Conservation (phyloP, 805 yeast species). For the Cyberlindnera petersonii region DNA sequence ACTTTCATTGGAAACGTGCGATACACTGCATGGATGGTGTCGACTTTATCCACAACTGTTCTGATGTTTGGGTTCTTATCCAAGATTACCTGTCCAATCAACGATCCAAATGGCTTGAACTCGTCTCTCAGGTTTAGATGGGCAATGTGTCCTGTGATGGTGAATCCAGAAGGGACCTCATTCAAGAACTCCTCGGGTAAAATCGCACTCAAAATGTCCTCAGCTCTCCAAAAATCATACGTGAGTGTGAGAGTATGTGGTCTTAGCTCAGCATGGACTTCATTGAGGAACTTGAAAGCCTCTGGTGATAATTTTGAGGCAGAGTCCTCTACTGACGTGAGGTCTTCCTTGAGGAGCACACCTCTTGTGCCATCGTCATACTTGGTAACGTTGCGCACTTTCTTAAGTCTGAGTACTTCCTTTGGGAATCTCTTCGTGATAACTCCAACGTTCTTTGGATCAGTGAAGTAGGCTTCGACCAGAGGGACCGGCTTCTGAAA, state of each 20-base stretch:
- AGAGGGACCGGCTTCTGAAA: slow-evolving; percentile 57
- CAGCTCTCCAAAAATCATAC: slow-evolving; percentile 85
- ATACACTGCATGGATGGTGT: slow-evolving; percentile 79
- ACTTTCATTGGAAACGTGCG: slow-evolving; percentile 94
- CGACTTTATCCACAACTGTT: slow-evolving; percentile 90
- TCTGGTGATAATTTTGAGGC: slow-evolving; percentile 35
- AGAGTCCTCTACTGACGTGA: slow-evolving; percentile 38
- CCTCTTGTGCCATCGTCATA: slow-evolving; percentile 31
- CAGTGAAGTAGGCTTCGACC: slow-evolving; percentile 65
- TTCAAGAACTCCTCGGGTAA: slow-evolving; percentile 66
- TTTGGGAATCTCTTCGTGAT: slow-evolving; percentile 55
- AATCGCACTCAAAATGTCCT: slow-evolving; percentile 74
- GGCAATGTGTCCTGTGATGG: slow-evolving; percentile 93
- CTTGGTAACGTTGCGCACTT: slow-evolving; percentile 65
- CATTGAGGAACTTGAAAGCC: slow-evolving; percentile 44
- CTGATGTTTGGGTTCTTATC: slow-evolving; percentile 72
- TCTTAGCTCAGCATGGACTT: slow-evolving; percentile 42
- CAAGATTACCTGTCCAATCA: slow-evolving; percentile 86
- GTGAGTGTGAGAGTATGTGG: slow-evolving; percentile 56
- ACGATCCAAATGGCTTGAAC: slow-evolving; percentile 71
- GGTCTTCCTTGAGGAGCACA: slow-evolving; percentile 55
- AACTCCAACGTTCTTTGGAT: slow-evolving; percentile 45
- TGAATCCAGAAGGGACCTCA: slow-evolving; percentile 86
- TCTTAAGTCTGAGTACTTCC: slow-evolving; percentile 68
- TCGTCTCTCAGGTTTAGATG: slow-evolving; percentile 83